These are phyloP conservation scores for Gnomoniopsis smithogilvyi DNA, from an alignment of 2,329 filamentous ascomycete genomes.

Conservation along the genomic window DNA sequence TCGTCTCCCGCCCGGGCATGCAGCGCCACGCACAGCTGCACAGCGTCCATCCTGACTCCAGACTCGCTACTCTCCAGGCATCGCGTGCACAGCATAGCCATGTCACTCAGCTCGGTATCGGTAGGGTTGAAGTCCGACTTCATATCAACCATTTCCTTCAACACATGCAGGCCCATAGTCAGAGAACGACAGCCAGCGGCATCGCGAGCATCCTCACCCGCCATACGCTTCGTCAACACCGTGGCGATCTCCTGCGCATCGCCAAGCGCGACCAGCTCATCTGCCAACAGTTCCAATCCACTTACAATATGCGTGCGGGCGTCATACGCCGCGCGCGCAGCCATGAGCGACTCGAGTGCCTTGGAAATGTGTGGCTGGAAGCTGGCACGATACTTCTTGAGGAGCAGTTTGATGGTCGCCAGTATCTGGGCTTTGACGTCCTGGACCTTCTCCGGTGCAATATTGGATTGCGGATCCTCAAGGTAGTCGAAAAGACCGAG, in stretches of 20 bases:
- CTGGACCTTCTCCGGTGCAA: conserved; percentile 62
- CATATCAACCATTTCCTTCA: conserved; percentile 56
- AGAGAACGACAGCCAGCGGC: conserved; percentile 49
- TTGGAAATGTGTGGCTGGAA: conserved; percentile 67
- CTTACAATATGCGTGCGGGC: conserved; percentile 68
- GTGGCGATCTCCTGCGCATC: conserved; percentile 58
- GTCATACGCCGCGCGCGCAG: conserved; percentile 64
- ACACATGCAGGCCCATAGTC: conserved; percentile 62
- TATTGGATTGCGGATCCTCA: conserved; percentile 53
- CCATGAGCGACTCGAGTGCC: conserved; percentile 64
- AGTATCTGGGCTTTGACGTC: conserved; percentile 74
- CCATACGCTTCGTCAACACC: conserved; percentile 49
- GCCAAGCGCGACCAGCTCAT: conserved; percentile 66
- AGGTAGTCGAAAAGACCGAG: conserved; percentile 69
- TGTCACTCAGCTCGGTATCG: conserved; percentile 47
- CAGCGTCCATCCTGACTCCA: conserved; percentile 69
- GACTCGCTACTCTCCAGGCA: conserved; percentile 61
- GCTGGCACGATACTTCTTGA: conserved; percentile 62
- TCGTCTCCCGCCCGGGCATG: conserved; percentile 60
- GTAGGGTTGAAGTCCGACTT: conserved; percentile 45
- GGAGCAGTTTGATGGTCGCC: conserved; percentile 68
- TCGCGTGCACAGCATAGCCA: conserved; percentile 49
- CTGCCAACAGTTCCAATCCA: conserved; percentile 69
- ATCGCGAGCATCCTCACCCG: conserved; percentile 39
- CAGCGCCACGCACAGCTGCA: conserved; percentile 72